These are phyloP conservation scores for Lagerstroemia fauriei DNA, from an alignment of 441 rosid genomes.

Conservation along the genomic window DNA sequence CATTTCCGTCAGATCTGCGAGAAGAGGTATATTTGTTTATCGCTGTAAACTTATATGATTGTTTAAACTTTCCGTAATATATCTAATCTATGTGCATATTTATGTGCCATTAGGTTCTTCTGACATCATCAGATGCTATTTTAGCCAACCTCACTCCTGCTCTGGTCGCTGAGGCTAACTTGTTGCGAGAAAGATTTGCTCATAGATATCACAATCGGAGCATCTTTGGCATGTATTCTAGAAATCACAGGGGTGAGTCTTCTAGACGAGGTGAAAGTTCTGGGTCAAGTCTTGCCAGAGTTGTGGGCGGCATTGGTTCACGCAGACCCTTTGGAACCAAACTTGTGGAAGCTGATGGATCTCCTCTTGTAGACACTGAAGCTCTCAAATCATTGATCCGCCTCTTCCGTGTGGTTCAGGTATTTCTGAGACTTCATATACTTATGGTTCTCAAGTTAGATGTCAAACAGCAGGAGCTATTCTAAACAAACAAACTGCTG, in stretches of 20 bases:
- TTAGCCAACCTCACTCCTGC: conserved; percentile 98
- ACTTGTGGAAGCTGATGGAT: conserved; percentile 86
- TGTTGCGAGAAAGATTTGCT: conserved; percentile 97
- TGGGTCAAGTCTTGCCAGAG: conserved; percentile 67
- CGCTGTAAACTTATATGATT: neutral
- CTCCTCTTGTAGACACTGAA: conserved; percentile 80
- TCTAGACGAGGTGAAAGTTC: conserved; percentile 83
- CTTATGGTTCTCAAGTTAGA: neutral
- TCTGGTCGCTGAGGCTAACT: conserved; percentile 95
- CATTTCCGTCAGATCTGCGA: conserved; percentile 93
- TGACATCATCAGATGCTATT: conserved; percentile 94
- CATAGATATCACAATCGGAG: conserved; percentile 82
- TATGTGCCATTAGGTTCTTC: conserved; percentile 61
- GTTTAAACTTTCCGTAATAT: neutral
- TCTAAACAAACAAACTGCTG: neutral
- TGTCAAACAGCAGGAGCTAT: neutral
- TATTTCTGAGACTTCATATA: conserved; percentile 27
- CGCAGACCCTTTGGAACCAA: conserved; percentile 67
- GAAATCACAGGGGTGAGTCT: conserved; percentile 92
- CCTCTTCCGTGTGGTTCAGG: conserved; percentile 93
- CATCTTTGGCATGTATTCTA: conserved; percentile 89
- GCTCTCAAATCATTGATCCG: conserved; percentile 86
- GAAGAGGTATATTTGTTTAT: conserved; percentile 69
- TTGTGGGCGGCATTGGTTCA: conserved; percentile 53
- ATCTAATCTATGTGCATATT: neutral